Evolutionary conservation across 2,329 filamentous ascomycete genomes (phyloP).

Genomic region (Alternaria conjuncta): DNA sequence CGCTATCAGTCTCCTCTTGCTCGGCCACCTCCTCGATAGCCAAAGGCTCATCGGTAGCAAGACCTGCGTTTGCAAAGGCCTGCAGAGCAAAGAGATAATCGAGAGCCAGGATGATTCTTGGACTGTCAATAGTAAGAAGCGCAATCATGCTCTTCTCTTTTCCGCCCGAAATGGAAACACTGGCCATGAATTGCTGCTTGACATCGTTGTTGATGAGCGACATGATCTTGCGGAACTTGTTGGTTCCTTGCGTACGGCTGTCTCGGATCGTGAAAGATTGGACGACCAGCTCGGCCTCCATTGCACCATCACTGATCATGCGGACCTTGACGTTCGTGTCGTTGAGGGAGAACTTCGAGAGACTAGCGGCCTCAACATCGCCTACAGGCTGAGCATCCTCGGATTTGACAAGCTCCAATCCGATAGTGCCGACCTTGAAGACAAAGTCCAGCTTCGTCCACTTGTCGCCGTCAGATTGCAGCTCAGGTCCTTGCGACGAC

Average conservation of each 20-base stretch:
- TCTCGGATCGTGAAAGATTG: constrained; percentile 95
- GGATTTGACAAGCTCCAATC: constrained; percentile 83
- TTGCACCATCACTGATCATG: constrained; percentile 87
- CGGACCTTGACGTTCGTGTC: constrained; percentile 89
- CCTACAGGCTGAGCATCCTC: constrained; percentile 78
- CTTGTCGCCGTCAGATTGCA: constrained; percentile 70
- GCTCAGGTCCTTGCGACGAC: constrained; percentile 65
- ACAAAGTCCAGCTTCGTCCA: constrained; percentile 95
- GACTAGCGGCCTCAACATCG: constrained; percentile 76
- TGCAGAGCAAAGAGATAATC: constrained; percentile 95
- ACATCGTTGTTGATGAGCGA: constrained; percentile 92
- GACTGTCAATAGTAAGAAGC: constrained; percentile 92
- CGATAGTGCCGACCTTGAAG: constrained; percentile 87
- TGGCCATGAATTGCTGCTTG: constrained; percentile 96
- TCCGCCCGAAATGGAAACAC: constrained; percentile 87
- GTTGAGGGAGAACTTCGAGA: constrained; percentile 94
- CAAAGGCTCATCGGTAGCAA: constrained; percentile 63
- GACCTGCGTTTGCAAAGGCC: constrained; percentile 76
- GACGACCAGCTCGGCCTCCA: constrained; percentile 92
- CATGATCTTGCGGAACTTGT: constrained; percentile 99
- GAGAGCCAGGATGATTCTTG: constrained; percentile 89
- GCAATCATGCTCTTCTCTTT: constrained; percentile 82
- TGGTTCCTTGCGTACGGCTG: constrained; percentile 84
- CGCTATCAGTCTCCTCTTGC: constrained; percentile 56
- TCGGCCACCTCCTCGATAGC: constrained; percentile 65